Percentiles rank a stretch among this genome's conserved stretches.
These are phyloP conservation scores for Linderniella brevidens DNA, from an alignment of 257 asterid genomes.

Conservation along the genomic window DNA sequence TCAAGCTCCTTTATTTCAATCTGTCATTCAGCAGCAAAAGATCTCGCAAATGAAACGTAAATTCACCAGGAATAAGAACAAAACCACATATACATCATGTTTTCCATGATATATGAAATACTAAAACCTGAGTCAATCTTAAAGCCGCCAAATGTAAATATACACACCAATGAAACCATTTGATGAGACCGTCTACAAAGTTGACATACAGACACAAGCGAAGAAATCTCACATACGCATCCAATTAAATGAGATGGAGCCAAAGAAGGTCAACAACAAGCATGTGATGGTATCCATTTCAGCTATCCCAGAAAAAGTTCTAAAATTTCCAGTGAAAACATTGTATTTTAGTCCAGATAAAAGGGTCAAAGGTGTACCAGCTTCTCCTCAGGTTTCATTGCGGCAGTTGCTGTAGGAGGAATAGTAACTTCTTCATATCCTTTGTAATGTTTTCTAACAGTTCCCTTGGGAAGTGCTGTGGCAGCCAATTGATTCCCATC, in stretches of 20 bases:
- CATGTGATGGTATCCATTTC: too few relatives aligned
- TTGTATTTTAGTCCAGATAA: too few relatives aligned
- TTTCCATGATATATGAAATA: too few relatives aligned
- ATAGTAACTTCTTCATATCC: slow-evolving; percentile 91
- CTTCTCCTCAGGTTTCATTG: slow-evolving; percentile 90
- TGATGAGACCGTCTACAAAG: too few relatives aligned
- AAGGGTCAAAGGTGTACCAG: slow-evolving; percentile 25
- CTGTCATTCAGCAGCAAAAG: slow-evolving; percentile 25
- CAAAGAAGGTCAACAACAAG: too few relatives aligned
- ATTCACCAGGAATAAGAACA: slow-evolving; percentile 9
- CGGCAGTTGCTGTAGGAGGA: slow-evolving; percentile 86
- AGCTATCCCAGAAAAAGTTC: too few relatives aligned
- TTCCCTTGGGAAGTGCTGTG: slow-evolving; percentile 88
- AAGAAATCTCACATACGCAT: too few relatives aligned
- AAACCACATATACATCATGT: background rate
- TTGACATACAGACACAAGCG: too few relatives aligned
- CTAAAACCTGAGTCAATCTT: slow-evolving; percentile 1
- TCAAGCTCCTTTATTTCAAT: slow-evolving; percentile 93
- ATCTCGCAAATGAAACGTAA: slow-evolving; percentile 9
- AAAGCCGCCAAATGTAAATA: too few relatives aligned
- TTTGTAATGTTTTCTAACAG: slow-evolving; percentile 58
- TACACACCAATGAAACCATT: too few relatives aligned
- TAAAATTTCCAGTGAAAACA: too few relatives aligned
- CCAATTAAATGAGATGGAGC: too few relatives aligned
- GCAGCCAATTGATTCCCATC: slow-evolving; percentile 47